A percentile compares a stretch with the other conserved stretches of the same genome.
These are phyloP conservation scores for Bruguiera parviflora DNA, from an alignment of 345 rosid genomes.

Conservation along the genomic window DNA sequence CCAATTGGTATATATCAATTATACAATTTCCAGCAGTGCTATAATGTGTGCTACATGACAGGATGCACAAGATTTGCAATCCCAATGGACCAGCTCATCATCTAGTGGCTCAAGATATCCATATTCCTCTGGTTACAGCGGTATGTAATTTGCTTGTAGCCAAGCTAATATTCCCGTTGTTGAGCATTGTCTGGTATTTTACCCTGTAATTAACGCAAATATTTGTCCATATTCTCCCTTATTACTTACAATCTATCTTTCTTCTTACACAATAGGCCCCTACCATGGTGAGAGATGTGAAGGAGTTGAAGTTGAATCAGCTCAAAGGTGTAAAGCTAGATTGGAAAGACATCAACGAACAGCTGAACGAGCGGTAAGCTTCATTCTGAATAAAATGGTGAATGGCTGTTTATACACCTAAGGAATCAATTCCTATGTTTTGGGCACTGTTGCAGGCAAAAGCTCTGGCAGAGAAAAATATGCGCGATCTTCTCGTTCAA, in stretches of 20 bases:
- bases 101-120: conserved; percentile 47
- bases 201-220: neutral
- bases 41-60: conserved; percentile 31
- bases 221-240: neutral
- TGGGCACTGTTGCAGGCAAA: conserved; percentile 62
- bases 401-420: neutral
- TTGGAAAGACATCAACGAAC: conserved; percentile 86
- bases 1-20: conserved; percentile 8
- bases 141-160: conserved; percentile 29
- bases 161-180: neutral
- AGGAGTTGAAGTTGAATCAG: conserved; percentile 78
- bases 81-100: conserved; percentile 45
- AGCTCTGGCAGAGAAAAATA: conserved; percentile 92
- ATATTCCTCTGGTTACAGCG: conserved; percentile 41
- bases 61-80: conserved; percentile 49
- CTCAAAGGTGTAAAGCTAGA: conserved; percentile 93
- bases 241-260: conserved; percentile 14
- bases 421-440: conserved; percentile 9
- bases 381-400: neutral
- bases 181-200: neutral
- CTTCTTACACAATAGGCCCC: conserved; percentile 26
- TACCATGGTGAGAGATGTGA: conserved; percentile 28
- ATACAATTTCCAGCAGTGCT: neutral
- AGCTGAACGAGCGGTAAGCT: conserved; percentile 79
- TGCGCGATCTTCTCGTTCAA: conserved; percentile 85